Conservation (phyloP, 768 basidiomycete species). For the Botryobasidium botryosum region DNA sequence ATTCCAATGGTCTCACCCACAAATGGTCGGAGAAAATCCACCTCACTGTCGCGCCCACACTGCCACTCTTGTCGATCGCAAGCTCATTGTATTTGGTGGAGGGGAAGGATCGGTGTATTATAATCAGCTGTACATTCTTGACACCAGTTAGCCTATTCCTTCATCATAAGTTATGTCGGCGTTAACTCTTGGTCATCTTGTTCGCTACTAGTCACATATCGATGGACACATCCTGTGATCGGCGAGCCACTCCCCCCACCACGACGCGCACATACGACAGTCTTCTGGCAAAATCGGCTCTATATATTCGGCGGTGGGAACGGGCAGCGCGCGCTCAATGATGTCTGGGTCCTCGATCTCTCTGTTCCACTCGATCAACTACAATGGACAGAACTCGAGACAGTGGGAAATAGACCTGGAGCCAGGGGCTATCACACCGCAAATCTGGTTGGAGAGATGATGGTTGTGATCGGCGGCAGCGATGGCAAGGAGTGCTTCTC, state of each 20-base stretch:
- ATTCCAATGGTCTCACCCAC: conserved; percentile 75
- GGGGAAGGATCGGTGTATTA: conserved; percentile 73
- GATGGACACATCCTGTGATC: conserved; percentile 19
- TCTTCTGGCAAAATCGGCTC: conserved; percentile 50
- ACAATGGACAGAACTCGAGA: conserved; percentile 43
- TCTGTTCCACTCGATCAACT: conserved; percentile 25
- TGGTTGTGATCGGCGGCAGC: conserved; percentile 83
- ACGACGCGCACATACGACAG: conserved; percentile 77
- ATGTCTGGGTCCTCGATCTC: conserved; percentile 76
- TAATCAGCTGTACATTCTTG: conserved; percentile 66
- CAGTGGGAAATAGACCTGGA: conserved; percentile 26
- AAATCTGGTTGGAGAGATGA: conserved; percentile 67
- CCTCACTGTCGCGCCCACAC: conserved; percentile 80
- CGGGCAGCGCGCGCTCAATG: conserved; percentile 75
- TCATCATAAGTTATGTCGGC: too few relatives aligned
- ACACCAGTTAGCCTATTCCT: conserved; percentile 36
- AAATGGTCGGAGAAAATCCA: conserved; percentile 59
- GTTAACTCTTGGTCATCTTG: conserved; percentile 1
- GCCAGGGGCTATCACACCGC: conserved; percentile 81
- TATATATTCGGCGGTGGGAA: conserved; percentile 93
- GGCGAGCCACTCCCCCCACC: conserved; percentile 29
- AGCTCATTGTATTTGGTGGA: conserved; percentile 72
- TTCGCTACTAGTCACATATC: conserved; percentile 15
- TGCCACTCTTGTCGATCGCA: conserved; percentile 57
- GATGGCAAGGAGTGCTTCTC: conserved; percentile 79